These are phyloP conservation scores for Sporisorium graminicola DNA, from an alignment of 1,284 basidiomycete species.

Conservation along the genomic window DNA sequence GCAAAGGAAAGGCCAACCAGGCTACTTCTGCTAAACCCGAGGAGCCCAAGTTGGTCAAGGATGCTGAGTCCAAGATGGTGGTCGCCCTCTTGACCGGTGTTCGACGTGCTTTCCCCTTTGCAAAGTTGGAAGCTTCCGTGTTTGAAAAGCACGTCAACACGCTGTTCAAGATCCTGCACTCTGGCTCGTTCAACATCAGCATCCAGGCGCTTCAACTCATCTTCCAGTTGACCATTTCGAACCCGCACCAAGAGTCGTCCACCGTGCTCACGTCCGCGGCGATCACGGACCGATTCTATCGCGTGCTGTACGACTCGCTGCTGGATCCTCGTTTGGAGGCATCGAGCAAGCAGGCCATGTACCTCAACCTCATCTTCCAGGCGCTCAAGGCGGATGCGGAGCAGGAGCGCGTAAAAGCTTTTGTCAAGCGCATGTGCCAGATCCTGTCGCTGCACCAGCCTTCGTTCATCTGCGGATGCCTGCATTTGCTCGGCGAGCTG, in stretches of 20 bases:
- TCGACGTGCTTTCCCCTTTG: constrained; percentile 94
- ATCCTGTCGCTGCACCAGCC: constrained; percentile 81
- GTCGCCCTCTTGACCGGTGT: constrained; percentile 94
- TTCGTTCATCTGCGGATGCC: constrained; percentile 89
- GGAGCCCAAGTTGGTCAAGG: constrained; percentile 71
- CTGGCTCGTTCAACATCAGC: constrained; percentile 90
- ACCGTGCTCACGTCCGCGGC: constrained; percentile 57
- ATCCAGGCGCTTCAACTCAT: constrained; percentile 94
- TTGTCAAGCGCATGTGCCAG: constrained; percentile 89
- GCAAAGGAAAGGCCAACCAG: constrained; percentile 25
- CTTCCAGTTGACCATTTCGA: constrained; percentile 77
- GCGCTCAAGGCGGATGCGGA: constrained; percentile 85
- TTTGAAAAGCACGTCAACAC: constrained; percentile 91
- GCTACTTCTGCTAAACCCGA: constrained; percentile 24
- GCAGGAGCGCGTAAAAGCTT: constrained; percentile 79
- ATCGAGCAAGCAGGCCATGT: constrained; percentile 96
- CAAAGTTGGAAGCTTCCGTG: constrained; percentile 77
- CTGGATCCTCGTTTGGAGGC: constrained; percentile 83
- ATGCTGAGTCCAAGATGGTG: constrained; percentile 81
- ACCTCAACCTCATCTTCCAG: constrained; percentile 94
- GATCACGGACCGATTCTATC: constrained; percentile 81
- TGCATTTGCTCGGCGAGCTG: constrained; percentile 77
- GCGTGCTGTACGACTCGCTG: constrained; percentile 88
- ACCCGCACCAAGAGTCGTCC: constrained; percentile 34
- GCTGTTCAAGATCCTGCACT: constrained; percentile 94